Conservation (phyloP, 768 basidiomycete species). For the Heimioporus sp. region DNA sequence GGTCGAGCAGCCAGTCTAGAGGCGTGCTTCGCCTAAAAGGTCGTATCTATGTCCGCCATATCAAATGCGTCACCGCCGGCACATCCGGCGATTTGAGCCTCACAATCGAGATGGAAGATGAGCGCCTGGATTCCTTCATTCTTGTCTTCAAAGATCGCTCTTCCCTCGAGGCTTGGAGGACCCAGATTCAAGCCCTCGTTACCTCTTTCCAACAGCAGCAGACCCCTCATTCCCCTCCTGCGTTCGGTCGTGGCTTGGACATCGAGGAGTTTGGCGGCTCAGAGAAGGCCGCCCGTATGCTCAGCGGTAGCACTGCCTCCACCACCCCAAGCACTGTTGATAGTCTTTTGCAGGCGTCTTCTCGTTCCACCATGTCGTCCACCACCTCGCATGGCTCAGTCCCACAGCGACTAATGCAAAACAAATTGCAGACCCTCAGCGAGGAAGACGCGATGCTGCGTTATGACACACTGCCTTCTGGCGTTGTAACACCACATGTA, state of each 20-base stretch:
- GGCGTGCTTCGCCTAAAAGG: constrained; percentile 91
- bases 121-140: constrained; percentile 90
- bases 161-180: constrained; percentile 88
- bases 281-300: constrained; percentile 73
- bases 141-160: constrained; percentile 89
- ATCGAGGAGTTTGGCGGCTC: constrained; percentile 80
- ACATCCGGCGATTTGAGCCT: constrained; percentile 85
- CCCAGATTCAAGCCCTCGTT: constrained; percentile 78
- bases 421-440: constrained; percentile 62
- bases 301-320: constrained; percentile 67
- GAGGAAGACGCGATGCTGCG: constrained; percentile 66
- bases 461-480: constrained; percentile 50
- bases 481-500: constrained; percentile 66
- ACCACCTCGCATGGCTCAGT: constrained; percentile 68
- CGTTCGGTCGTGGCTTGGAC: constrained; percentile 42
- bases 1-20: constrained; percentile 34
- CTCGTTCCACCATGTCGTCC: constrained; percentile 71
- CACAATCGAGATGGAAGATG: constrained; percentile 98
- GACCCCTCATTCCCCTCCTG: constrained; percentile 31
- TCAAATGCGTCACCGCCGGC: constrained; percentile 83
- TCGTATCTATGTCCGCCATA: constrained; percentile 92
- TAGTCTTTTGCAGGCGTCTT: constrained; percentile 64
- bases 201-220: constrained; percentile 62
- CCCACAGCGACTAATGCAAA: constrained; percentile 33
- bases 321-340: constrained; percentile 60